Base-by-base conservation (phyloP, 139 green algal genomes). In the Coelastrella sp. region DNA sequence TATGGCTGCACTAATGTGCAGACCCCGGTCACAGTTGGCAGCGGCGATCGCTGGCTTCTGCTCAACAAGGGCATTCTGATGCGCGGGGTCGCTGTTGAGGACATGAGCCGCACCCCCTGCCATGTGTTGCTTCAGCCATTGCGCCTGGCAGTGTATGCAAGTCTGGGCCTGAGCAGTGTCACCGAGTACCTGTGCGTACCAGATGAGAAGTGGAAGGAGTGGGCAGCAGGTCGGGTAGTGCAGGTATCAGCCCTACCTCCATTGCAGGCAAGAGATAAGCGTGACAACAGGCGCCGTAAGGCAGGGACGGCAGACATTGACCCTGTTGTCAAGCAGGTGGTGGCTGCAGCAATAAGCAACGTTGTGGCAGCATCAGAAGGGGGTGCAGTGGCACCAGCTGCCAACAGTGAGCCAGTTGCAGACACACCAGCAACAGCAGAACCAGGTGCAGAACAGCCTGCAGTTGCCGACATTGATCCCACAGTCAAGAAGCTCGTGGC, bases 121-220 rank as follows among this genome's bases (percentile, higher is more conserved):
- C 63, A 89, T 23, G 68, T 84, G 27, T 40, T 87, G 79, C 85
- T 89, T 50, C 79, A 62, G 41, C 73, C 73, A 40, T 57, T 89
- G 41, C 51, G 79, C 19, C 27, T 75, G 43, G 37, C 53, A 7
- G 79, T 89, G 38, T 89, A 89, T 64, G 59, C 60, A 2, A 38
- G 78, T 2, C 45, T 78, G 40, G 48, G 63, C 15, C 57, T 89
- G 8, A n/a, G 48, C 43, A 78, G 51, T 15, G 75, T 89, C 21
- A 85, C 40, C 4, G 85, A 89, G 85, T 82, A 87, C 69, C 17
- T 89, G 50, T 89, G 85, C 11, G 41, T 86, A 69, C 85, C 79
- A 21, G 69, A 84, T 53, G 51, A 82, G 53, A 69, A 82, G 60
- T 74, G 78, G 62, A 43, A 40, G 37, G 62, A 84, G 25, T 84